Percentiles rank a stretch among this genome's conserved stretches.
phyloP scores from a whole-genome alignment of 495 filamentous ascomycete genomes.

The Aspergillus bridgeri region DNA sequence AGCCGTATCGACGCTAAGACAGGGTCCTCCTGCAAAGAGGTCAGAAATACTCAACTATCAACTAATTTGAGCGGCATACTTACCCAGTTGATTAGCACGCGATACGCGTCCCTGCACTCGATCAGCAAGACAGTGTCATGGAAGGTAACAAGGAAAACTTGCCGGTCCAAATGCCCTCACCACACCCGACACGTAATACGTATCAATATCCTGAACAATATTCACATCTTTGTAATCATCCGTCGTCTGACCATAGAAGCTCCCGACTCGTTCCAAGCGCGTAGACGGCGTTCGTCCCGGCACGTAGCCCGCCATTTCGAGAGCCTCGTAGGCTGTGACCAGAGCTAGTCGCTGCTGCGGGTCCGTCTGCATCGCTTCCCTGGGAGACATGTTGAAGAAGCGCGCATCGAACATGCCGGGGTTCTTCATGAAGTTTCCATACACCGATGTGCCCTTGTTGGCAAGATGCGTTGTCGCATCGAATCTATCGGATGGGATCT shows the following conservation, averaged over 20 bases:
- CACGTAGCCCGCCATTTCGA: constrained; percentile 89
- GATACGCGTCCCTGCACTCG: background rate
- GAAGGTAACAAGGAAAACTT: constrained; percentile 36
- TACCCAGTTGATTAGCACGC: background rate
- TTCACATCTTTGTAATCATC: constrained; percentile 93
- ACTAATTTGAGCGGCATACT: background rate
- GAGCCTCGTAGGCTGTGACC: constrained; percentile 81
- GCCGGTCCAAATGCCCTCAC: constrained; percentile 83
- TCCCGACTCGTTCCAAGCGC: constrained; percentile 77
- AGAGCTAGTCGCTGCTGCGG: constrained; percentile 84
- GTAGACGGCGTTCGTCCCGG: constrained; percentile 84
- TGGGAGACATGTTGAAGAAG: constrained; percentile 96
- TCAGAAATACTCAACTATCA: constrained; percentile 14
- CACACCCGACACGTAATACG: constrained; percentile 89
- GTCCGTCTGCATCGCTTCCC: constrained; percentile 85
- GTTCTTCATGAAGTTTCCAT: constrained; percentile 85
- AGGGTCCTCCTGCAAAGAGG: constrained; percentile 79
- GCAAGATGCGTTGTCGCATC: background rate
- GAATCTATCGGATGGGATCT: constrained; percentile 50
- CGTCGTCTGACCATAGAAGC: constrained; percentile 89
- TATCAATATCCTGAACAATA: constrained; percentile 87
- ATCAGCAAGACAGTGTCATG: constrained; percentile 55
- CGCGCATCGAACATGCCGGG: constrained; percentile 80
- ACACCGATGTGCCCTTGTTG: constrained; percentile 23
- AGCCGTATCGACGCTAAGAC: constrained; percentile 82